phyloP scores from a whole-genome alignment of 306 rosid species.

The Rosa rugosa region DNA sequence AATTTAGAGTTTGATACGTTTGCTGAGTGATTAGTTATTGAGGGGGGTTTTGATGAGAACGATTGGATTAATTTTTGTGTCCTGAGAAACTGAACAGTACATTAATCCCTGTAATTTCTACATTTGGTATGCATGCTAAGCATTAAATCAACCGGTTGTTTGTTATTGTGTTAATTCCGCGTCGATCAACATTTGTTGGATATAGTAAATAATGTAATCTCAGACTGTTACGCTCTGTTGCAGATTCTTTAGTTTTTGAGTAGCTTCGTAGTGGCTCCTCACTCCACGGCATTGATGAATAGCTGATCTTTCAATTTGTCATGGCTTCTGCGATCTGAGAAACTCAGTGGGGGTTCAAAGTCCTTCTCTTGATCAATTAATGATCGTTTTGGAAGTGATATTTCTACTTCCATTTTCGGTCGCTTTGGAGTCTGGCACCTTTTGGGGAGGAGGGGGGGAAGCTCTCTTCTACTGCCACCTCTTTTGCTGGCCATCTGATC shows the following conservation, averaged over 20 bases:
- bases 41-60: background rate
- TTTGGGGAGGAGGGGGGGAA: constrained; percentile 59
- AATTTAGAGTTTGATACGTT: background rate
- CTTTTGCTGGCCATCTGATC: constrained; percentile 38
- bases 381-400: constrained; percentile 48
- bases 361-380: constrained; percentile 31
- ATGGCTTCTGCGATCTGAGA: constrained; percentile 10
- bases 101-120: background rate
- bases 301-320: background rate
- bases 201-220: background rate
- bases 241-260: constrained; percentile 40
- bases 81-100: background rate
- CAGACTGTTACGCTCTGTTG: constrained; percentile 13
- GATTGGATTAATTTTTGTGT: background rate
- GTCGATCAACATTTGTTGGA: background rate
- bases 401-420: constrained; percentile 29
- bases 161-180: background rate
- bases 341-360: constrained; percentile 17
- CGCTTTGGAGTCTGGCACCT: constrained; percentile 53
- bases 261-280: constrained; percentile 37
- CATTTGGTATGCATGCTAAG: background rate
- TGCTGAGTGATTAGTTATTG: background rate
- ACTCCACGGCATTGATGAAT: background rate
- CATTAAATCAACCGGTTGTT: background rate
- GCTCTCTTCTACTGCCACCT: constrained; percentile 51